Base-by-base conservation (phyloP, 345 rosid species). In the Cardamine occulta region DNA sequence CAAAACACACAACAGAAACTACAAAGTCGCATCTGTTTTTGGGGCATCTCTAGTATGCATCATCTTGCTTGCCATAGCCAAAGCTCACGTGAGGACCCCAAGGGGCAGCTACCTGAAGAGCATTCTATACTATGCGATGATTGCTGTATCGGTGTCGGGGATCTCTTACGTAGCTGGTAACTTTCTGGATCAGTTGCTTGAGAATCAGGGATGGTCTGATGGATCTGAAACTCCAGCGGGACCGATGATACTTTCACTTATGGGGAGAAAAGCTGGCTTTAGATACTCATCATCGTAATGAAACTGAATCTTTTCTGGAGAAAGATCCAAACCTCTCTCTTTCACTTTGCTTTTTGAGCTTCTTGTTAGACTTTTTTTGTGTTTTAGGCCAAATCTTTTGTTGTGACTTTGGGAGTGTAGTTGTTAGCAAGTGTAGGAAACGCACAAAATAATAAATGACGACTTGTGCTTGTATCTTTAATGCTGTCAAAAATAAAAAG, bases 11-110 rank as follows among this genome's bases (percentile, higher is more conserved):
- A 74, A 83, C 65, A 77, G 61, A 76, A 84, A 89, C 60, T 70
- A 77, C 78, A 94, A 89, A 87, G 81, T 89, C 1, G 88, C 81
- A 11, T 85, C 86, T 0, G 87, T 83, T 4, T 85, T 83, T 0
- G 90, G 67, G 23, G 85, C 87, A 18, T 91, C 96, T 63, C 85
- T 94, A 6, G 29, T 77, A 5, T 89, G 88, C 84, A 82, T 94
- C 57, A 34, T 86, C 59, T 62, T 85, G 60, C 93, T 94, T 6
- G 93, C 96, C 6, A 12, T 78, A 5, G 91, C 88, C 51, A 94
- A 90, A 81, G 96, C 85, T 69, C 82, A 83, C 32, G 80, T 81
- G 26, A 76, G 63, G 69, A 82, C 26, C 42, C 89, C 84, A 0
- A 82, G 82, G 47, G 79, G 77, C 60, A 60, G 91, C 49, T 88